phyloP scores from a whole-genome alignment of 352 stramenopile species.

The Albugo laibachii region DNA sequence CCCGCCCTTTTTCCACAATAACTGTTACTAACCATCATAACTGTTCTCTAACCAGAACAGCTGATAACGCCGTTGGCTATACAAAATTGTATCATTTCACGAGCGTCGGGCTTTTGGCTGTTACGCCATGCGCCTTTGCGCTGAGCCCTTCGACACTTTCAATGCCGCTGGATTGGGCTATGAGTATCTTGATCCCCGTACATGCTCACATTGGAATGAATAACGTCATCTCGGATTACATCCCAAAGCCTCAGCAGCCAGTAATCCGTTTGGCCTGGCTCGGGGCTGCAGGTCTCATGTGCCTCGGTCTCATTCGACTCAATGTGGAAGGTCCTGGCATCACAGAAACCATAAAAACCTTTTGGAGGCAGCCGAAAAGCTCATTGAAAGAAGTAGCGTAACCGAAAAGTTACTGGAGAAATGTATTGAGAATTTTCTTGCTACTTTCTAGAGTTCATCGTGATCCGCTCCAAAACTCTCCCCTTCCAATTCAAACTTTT shows the following conservation, averaged over 20 bases:
- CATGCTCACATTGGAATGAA: slow-evolving; percentile 89
- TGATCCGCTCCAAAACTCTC: slow-evolving; percentile 33
- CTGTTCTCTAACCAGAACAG: slow-evolving; percentile 11
- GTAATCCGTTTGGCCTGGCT: slow-evolving; percentile 33
- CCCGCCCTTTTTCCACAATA: background rate
- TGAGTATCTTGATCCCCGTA: slow-evolving; percentile 71
- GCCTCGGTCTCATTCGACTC: slow-evolving; percentile 63
- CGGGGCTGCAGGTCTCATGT: slow-evolving; percentile 54
- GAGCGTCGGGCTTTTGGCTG: slow-evolving; percentile 25
- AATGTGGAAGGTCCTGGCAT: slow-evolving; percentile 70
- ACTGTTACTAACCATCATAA: background rate
- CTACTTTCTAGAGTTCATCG: slow-evolving; percentile 29
- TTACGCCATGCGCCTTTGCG: slow-evolving; percentile 49
- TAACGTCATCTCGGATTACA: slow-evolving; percentile 88
- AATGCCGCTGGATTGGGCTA: slow-evolving; percentile 50
- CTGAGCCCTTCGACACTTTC: slow-evolving; percentile 51
- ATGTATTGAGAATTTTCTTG: background rate
- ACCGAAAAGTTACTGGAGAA: background rate
- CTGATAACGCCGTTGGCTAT: slow-evolving; percentile 48
- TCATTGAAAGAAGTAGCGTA: slow-evolving; percentile 10
- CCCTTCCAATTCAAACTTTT: slow-evolving; percentile 61
- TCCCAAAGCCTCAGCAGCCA: slow-evolving; percentile 48
- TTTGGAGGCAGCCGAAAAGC: slow-evolving; percentile 63
- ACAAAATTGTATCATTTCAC: slow-evolving; percentile 48
- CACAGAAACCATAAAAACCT: slow-evolving; percentile 71